Conservation (phyloP, 441 rosid species). For the Brassica balearica region DNA sequence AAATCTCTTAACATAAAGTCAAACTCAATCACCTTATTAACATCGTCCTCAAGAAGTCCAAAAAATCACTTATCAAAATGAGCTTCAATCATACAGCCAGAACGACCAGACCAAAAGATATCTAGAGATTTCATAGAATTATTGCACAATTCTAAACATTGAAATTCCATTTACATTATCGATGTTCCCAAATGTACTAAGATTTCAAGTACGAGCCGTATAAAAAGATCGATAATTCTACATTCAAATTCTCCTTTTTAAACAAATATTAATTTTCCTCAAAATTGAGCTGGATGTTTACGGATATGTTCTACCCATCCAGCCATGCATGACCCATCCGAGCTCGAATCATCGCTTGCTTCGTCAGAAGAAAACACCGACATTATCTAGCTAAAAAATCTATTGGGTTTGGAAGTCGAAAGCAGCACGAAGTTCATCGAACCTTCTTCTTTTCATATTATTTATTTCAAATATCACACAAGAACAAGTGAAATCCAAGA, state of each 20-base stretch:
- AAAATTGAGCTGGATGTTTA: neutral
- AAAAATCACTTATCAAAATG: no score
- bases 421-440: constrained; percentile 39
- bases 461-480: neutral
- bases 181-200: neutral
- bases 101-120: neutral
- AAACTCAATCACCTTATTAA: no score
- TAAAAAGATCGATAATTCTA: neutral
- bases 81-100: no score
- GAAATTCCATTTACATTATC: neutral
- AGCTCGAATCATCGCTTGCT: constrained; percentile 9
- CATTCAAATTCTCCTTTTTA: neutral
- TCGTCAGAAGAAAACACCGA: constrained; percentile 32
- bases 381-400: constrained; percentile 21
- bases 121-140: neutral
- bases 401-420: constrained; percentile 35
- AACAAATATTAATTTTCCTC: no score
- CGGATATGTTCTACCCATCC: constrained; percentile 7
- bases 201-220: neutral
- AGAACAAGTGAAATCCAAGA: constrained; percentile 25
- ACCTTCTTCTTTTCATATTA: constrained; percentile 24
- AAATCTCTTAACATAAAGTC: no score
- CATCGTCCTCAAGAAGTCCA: no score
- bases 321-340: constrained; percentile 21
- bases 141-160: neutral